Base-by-base conservation (phyloP, 345 rosid species). In the Eucalyptus polybractea region DNA sequence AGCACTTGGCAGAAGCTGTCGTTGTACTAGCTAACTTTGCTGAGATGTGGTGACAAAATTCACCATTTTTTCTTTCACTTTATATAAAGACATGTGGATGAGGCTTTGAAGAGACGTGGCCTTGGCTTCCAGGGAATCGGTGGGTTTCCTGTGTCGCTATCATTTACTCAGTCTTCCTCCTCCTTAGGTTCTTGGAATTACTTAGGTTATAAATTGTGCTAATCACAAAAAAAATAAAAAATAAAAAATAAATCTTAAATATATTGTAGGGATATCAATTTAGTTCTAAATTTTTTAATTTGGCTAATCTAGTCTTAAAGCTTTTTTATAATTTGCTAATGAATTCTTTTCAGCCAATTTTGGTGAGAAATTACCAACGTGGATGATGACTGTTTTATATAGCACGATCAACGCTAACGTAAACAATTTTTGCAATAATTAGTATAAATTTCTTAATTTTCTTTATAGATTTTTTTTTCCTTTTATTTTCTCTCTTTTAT, bases 351-450 rank as follows among this genome's bases (percentile, higher is more conserved):
- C 10, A 13, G 0, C 8, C 37, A 62, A 29, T 29, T 29, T 29
- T n/a, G 5, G 0, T 2, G 1, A n/a, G 3, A 62, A 7, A 6
- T 62, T 1, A 7, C 19, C 8, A 15, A 62, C 0, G 17, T 29
- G 9, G 16, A 13, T 27, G 3, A 13, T 1, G 3, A 4, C 0
- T 0, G 0, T 56, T 10, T 2, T 53, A 19, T 1, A 9, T 22
- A 2, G 5, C 1, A 24, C 1, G 6, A 24, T 56, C 13, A 56
- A 10, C 0, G 0, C 1, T 56, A 24, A 2, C 0, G 1, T 56
- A 25, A 5, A 56, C 1, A 56, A 56, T 56, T 56, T 56, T 56
- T 56, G 13, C 29, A 22, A 4, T 56, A 56, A 22, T 56, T 56
- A 24, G 6, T 56, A 24, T 4, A 56, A 2, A 2, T 56, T 56